phyloP scores from a whole-genome alignment of 1,284 basidiomycete genomes.

The Cryptococcus floricola region DNA sequence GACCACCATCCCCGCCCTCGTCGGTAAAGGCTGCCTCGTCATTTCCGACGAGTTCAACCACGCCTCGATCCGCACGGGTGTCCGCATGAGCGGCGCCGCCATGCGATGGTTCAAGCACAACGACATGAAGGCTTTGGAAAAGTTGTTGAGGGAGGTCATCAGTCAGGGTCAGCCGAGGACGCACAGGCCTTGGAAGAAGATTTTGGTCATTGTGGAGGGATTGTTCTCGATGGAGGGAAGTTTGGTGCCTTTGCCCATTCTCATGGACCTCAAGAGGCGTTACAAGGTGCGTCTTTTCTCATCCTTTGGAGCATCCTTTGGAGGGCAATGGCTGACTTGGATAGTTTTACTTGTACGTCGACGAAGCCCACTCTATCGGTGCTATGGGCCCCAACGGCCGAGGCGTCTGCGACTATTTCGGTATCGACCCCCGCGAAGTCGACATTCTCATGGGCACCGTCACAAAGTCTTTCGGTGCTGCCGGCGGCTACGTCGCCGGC shows the following conservation, averaged over 20 bases:
- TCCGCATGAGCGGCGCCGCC: slow-evolving; percentile 80
- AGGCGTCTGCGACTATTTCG: slow-evolving; percentile 94
- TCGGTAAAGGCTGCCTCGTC: slow-evolving; percentile 85
- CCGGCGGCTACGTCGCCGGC: slow-evolving; percentile 92
- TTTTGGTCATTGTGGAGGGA: slow-evolving; percentile 90
- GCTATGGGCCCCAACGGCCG: slow-evolving; percentile 91
- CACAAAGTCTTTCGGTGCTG: slow-evolving; percentile 97
- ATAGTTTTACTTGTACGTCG: slow-evolving; percentile 92
- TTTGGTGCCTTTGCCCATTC: slow-evolving; percentile 73
- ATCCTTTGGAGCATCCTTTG: too few species aligned
- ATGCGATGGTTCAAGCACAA: slow-evolving; percentile 98
- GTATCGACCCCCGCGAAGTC: slow-evolving; percentile 71
- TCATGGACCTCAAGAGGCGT: slow-evolving; percentile 85
- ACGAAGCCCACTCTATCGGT: slow-evolving; percentile 97
- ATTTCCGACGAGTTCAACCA: slow-evolving; percentile 98
- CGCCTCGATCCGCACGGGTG: slow-evolving; percentile 89
- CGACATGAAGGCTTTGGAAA: slow-evolving; percentile 80
- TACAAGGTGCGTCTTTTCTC: slow-evolving; percentile 71
- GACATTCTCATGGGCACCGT: slow-evolving; percentile 99
- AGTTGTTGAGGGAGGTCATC: slow-evolving; percentile 81
- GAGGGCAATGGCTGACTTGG: not conserved
- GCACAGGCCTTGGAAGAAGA: slow-evolving; percentile 98
- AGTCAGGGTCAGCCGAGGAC: slow-evolving; percentile 96
- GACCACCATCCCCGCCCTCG: slow-evolving; percentile 87
- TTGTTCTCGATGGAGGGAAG: slow-evolving; percentile 98